Percentiles rank a stretch among this genome's conserved stretches.
These are phyloP conservation scores for Paulownia fortunei DNA, from an alignment of 257 asterid genomes.

Conservation along the genomic window DNA sequence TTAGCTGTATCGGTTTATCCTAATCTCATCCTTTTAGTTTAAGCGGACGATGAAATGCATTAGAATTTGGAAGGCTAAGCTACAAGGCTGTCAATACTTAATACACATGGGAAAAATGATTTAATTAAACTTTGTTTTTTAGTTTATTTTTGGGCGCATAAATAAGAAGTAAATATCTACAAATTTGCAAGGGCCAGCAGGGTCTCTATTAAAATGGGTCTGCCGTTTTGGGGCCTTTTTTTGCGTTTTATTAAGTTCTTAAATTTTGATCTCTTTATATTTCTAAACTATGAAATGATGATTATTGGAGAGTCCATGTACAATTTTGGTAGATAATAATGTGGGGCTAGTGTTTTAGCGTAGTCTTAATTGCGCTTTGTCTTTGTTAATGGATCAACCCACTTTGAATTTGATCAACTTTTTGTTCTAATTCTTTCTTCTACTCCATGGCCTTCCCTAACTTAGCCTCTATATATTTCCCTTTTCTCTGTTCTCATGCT, in stretches of 20 bases:
- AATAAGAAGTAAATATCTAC: neutral
- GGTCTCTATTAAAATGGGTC: neutral
- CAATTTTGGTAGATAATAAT: too few species aligned
- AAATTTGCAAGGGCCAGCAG: neutral
- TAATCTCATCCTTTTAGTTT: neutral
- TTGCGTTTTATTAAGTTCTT: too few species aligned
- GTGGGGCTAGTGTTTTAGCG: neutral
- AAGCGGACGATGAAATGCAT: neutral
- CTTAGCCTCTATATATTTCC: too few species aligned
- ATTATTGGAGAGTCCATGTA: too few species aligned
- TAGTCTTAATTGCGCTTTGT: neutral
- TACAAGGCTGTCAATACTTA: too few species aligned
- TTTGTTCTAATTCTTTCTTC: too few species aligned
- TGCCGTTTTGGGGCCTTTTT: neutral
- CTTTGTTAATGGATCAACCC: neutral
- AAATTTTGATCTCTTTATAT: too few species aligned
- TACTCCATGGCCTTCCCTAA: too few species aligned
- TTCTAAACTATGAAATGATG: too few species aligned
- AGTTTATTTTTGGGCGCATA: neutral
- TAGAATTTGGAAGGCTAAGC: neutral
- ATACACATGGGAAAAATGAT: neutral
- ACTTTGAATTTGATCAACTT: neutral
- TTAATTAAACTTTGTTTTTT: neutral
- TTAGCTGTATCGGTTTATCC: conserved; percentile 15
- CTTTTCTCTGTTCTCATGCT: too few species aligned